Conservation (phyloP, 73 alveolate genomes). For the Effrenium voratum region DNA sequence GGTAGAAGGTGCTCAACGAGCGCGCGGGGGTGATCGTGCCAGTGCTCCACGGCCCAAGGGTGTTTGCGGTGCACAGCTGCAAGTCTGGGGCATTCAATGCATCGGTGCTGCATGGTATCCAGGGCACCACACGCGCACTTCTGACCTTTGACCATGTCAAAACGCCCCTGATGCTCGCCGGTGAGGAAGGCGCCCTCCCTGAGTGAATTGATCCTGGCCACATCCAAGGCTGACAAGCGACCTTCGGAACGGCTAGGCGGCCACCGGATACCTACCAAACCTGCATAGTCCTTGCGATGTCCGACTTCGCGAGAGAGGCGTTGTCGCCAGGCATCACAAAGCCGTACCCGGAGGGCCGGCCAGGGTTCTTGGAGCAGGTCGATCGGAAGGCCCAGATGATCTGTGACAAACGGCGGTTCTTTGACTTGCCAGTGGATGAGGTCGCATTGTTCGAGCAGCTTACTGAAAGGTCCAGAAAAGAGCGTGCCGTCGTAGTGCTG, state of each 20-base stretch:
- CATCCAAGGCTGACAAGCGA: not conserved
- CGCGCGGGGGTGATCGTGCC: no score
- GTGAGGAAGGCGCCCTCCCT: not conserved
- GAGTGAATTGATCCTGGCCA: not conserved
- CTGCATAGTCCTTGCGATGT: not conserved
- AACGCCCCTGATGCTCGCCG: no score
- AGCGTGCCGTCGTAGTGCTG: not conserved
- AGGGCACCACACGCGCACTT: no score
- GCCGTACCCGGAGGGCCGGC: not conserved
- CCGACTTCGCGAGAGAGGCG: not conserved
- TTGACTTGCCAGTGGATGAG: not conserved
- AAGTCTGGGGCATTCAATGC: no score
- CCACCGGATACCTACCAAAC: not conserved
- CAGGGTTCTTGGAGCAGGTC: not conserved
- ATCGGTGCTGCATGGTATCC: no score
- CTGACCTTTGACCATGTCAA: no score
- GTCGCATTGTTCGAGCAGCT: no score
- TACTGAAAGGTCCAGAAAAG: not conserved
- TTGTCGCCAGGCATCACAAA: not conserved
- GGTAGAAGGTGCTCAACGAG: no score
- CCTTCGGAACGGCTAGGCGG: not conserved
- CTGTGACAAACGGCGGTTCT: not conserved
- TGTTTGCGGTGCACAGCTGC: no score
- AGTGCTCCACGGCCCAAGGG: no score
- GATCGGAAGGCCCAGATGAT: not conserved